phyloP scores from a whole-genome alignment of 73 alveolate genomes.

The Paramecium sexaurelia region DNA sequence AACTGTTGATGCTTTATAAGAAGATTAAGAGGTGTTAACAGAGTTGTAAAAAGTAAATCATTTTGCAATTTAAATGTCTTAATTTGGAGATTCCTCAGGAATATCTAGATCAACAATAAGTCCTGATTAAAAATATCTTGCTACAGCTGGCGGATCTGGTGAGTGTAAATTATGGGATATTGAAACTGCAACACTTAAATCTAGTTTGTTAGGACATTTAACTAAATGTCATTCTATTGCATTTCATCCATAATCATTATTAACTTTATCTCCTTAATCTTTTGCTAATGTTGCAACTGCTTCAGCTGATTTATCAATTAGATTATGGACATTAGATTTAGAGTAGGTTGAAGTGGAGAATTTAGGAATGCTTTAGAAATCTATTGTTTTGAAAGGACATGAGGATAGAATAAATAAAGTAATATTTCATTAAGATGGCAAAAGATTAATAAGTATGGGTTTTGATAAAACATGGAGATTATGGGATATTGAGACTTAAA shows the following conservation, averaged over 20 bases:
- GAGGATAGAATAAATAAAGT: conserved; percentile 95
- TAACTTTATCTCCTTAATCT: background rate
- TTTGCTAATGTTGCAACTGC: conserved; percentile 88
- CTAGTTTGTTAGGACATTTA: conserved; percentile 64
- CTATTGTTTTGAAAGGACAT: conserved; percentile 89
- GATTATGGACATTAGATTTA: conserved; percentile 91
- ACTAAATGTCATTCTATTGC: conserved; percentile 69
- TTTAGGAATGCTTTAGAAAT: conserved; percentile 66
- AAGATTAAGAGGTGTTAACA: conserved; percentile 69
- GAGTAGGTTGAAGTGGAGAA: conserved; percentile 23
- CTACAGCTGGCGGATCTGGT: conserved; percentile 76
- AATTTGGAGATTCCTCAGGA: conserved; percentile 81
- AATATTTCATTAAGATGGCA: conserved; percentile 92
- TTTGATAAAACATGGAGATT: conserved; percentile 96
- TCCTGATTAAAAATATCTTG: conserved; percentile 72
- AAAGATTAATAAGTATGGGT: conserved; percentile 85
- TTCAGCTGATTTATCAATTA: conserved; percentile 88
- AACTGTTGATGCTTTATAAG: conserved; percentile 69
- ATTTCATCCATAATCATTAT: conserved; percentile 70
- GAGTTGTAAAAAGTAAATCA: conserved; percentile 60
- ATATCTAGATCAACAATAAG: conserved; percentile 78
- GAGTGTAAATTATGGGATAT: conserved; percentile 59
- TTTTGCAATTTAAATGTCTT: conserved; percentile 71
- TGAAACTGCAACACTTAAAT: background rate
- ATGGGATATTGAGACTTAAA: conserved; percentile 87